Evolutionary conservation across 768 basidiomycete species (phyloP), one percentile per base, ranked within the genome.

Genomic region (Suillus occidentalis): DNA sequence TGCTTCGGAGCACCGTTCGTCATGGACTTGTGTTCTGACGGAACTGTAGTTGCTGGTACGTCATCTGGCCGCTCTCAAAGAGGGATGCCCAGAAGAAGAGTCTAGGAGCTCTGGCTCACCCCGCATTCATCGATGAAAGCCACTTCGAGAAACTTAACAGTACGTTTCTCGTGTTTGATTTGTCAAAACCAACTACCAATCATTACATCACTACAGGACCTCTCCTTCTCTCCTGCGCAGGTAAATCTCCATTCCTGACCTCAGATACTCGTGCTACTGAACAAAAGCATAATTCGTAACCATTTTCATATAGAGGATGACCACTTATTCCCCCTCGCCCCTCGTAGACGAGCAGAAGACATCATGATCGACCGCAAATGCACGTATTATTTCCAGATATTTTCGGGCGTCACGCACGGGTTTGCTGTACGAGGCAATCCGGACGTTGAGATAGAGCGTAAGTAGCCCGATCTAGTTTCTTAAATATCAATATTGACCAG

Each of bases 341-440:
- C 78, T 0, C 84, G 87, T n/a, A 80, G 83, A n/a, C 78, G 81
- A 1, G 87, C 85, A 0, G 86, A 88, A 65, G 85, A 85, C 47
- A 81, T 87, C 9, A 67, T 89, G 31, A 76, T 81, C 1, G 80
- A 78, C 42, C 76, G 71, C 20, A 84, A 85, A 58, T 78, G 82
- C 6, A 76, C 71, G 3, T 89, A 87, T 70, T 80, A 83, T 55
- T 72, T 87, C 65, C 86, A 88, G 43, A 75, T 88, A 3, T 88
- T 88, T 72, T 82, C 83, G 1, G 72, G 77, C 0, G 76, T 84
- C 5, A 34, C 57, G 2, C 73, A 74, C 13, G 72, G 72, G 12
- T 74, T 74, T 20, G 69, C 70, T 10, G 49, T 64, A 18, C 69
- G 66, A 13, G 63, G 72, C 1, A 28, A 75, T 36, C 62, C 60